Percentiles rank a stretch among this genome's conserved stretches.
Evolutionary conservation across 352 stramenopile genomes (phyloP).

Genomic region (Pythium coloratum): DNA sequence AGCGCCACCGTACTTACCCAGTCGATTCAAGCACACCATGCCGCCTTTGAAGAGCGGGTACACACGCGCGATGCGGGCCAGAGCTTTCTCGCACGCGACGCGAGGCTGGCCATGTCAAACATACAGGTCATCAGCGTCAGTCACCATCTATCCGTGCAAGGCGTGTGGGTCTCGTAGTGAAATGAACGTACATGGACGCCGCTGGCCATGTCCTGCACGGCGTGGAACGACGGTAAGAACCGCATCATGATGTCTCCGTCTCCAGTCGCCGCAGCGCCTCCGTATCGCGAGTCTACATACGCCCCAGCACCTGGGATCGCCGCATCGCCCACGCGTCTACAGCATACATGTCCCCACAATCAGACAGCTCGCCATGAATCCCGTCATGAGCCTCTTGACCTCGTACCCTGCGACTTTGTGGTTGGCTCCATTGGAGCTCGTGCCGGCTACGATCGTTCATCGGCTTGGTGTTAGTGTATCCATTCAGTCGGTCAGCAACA

Average conservation of each 20-base stretch:
- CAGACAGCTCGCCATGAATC: not conserved
- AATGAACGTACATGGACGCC: slow-evolving; percentile 61
- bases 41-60: slow-evolving; percentile 72
- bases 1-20: slow-evolving; percentile 73
- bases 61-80: slow-evolving; percentile 49
- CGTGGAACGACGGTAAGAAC: slow-evolving; percentile 85
- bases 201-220: slow-evolving; percentile 77
- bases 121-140: not conserved
- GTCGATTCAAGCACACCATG: slow-evolving; percentile 76
- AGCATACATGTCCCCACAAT: not conserved
- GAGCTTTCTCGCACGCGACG: slow-evolving; percentile 52
- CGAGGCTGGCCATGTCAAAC: slow-evolving; percentile 39
- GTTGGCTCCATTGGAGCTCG: slow-evolving; percentile 88
- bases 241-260: slow-evolving; percentile 93
- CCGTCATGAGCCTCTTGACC: not conserved
- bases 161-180: not conserved
- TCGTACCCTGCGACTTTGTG: slow-evolving; percentile 87
- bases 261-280: slow-evolving; percentile 82
- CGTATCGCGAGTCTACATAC: slow-evolving; percentile 83
- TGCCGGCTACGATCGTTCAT: slow-evolving; percentile 45
- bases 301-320: slow-evolving; percentile 81
- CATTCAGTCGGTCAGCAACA: not conserved
- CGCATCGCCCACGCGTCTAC: slow-evolving; percentile 86
- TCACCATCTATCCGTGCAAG: not conserved
- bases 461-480: not conserved